These are phyloP conservation scores for Alloteropsis semialata DNA, from an alignment of 176 grass and related monocot genomes.

Conservation along the genomic window DNA sequence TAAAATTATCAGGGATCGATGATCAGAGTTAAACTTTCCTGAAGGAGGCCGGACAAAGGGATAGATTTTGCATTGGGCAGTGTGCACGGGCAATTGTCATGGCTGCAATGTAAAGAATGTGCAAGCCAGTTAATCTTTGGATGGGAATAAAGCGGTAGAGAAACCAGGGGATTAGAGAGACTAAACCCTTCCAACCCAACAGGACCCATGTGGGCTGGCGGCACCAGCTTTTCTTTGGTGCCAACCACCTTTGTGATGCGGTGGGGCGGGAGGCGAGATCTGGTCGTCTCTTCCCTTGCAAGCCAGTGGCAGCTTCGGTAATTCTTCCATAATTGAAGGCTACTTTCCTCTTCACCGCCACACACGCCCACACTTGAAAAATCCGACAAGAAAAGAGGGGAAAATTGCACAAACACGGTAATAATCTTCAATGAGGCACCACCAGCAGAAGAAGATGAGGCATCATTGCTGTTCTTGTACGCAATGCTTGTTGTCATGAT, in stretches of 20 bases:
- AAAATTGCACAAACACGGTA: background rate
- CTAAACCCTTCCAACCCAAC: slow-evolving; percentile 28
- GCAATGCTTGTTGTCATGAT: background rate
- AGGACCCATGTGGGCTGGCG: slow-evolving; percentile 35
- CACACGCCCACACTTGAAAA: background rate
- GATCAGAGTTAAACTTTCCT: background rate
- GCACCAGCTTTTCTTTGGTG: slow-evolving; percentile 32
- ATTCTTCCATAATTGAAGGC: slow-evolving; percentile 19
- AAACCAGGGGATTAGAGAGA: background rate
- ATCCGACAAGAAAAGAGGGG: background rate
- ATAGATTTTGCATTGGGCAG: background rate
- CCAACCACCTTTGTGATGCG: slow-evolving; percentile 29
- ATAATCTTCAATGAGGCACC: background rate
- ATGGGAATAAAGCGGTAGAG: slow-evolving; percentile 18
- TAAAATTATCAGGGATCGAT: background rate
- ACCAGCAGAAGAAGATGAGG: background rate
- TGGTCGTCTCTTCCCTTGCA: slow-evolving; percentile 22
- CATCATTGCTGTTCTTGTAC: background rate
- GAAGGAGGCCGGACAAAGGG: background rate
- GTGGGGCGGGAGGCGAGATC: slow-evolving; percentile 20
- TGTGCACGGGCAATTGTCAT: slow-evolving; percentile 1
- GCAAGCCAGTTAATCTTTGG: slow-evolving; percentile 9
- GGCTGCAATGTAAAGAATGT: background rate
- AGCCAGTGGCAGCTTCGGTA: background rate
- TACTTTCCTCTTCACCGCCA: background rate